phyloP scores from a whole-genome alignment of 352 stramenopile genomes.

The Pythium volutum region DNA sequence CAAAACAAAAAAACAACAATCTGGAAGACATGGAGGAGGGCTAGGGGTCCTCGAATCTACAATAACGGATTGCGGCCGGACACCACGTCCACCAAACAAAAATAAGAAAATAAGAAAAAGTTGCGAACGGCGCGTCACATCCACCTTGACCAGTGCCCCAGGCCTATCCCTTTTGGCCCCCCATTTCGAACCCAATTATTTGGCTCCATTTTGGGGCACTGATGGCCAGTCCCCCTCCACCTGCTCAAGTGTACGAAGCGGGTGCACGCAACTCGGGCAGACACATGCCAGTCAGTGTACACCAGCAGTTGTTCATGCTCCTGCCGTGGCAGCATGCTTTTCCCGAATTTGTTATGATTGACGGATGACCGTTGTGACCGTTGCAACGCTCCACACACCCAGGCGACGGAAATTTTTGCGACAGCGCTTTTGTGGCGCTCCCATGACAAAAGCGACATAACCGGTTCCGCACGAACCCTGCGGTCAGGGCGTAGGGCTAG shows the following conservation, averaged over 20 bases:
- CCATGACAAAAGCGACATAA: slow-evolving; percentile 16
- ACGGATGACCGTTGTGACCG: neutral
- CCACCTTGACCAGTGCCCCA: neutral
- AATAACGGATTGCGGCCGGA: neutral
- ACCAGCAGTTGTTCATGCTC: no score
- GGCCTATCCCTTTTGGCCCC: no score
- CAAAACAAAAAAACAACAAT: neutral
- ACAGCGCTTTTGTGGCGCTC: slow-evolving; percentile 4
- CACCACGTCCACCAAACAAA: neutral
- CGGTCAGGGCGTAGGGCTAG: slow-evolving; percentile 16
- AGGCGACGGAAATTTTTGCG: slow-evolving; percentile 12
- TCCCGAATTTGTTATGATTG: no score
- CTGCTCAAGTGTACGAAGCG: no score
- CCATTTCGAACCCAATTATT: no score
- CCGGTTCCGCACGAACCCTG: slow-evolving; percentile 14
- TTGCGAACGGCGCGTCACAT: slow-evolving; percentile 5
- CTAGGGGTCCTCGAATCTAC: neutral
- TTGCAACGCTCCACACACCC: neutral
- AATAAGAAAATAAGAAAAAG: no score
- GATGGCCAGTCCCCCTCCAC: no score
- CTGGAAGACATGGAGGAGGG: neutral
- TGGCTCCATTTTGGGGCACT: no score
- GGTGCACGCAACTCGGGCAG: no score
- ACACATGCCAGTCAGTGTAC: no score
- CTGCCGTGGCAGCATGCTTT: no score